Evolutionary conservation across 2,329 filamentous ascomycete species (phyloP).

Genomic region (Calonectria honghensis): DNA sequence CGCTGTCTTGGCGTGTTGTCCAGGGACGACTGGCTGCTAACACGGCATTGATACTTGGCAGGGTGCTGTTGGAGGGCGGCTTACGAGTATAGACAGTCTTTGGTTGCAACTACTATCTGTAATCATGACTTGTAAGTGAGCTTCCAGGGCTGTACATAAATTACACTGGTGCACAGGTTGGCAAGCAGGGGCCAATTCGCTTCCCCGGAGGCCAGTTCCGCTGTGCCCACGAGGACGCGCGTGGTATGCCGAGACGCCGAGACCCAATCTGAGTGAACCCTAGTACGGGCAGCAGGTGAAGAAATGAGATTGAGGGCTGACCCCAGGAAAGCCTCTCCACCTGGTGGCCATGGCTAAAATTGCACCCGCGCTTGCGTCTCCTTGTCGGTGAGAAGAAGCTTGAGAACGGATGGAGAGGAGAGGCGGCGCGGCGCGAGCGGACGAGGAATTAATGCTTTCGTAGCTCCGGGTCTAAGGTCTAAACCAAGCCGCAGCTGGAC

Average conservation of each 20-base stretch:
- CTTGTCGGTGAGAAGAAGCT: constrained; percentile 44
- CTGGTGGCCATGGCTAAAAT: constrained; percentile 36
- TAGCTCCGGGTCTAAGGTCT: constrained; percentile 5
- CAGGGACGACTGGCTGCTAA: constrained; percentile 3
- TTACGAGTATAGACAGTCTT: neutral
- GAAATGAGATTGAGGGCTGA: constrained; percentile 52
- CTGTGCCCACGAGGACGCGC: constrained; percentile 41
- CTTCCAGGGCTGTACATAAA: constrained; percentile 32
- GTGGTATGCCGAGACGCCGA: constrained; percentile 49
- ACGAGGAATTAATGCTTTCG: constrained; percentile 27
- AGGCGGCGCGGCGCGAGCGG: neutral
- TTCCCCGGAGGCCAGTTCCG: constrained; percentile 45
- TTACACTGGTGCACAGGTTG: constrained; percentile 27
- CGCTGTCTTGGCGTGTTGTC: constrained; percentile 27
- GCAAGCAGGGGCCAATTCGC: constrained; percentile 34
- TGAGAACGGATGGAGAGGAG: constrained; percentile 12
- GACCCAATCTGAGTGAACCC: constrained; percentile 46
- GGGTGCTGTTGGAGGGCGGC: constrained; percentile 13
- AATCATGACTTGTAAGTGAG: constrained; percentile 31
- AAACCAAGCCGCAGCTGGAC: constrained; percentile 22
- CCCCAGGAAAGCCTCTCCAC: constrained; percentile 45
- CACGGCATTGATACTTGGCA: constrained; percentile 2
- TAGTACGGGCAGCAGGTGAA: constrained; percentile 25
- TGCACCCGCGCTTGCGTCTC: constrained; percentile 23
- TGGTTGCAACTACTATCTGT: constrained; percentile 1